Percentiles rank a stretch among this genome's conserved stretches.
phyloP scores from a whole-genome alignment of 306 rosid species.

The Vicia faba region DNA sequence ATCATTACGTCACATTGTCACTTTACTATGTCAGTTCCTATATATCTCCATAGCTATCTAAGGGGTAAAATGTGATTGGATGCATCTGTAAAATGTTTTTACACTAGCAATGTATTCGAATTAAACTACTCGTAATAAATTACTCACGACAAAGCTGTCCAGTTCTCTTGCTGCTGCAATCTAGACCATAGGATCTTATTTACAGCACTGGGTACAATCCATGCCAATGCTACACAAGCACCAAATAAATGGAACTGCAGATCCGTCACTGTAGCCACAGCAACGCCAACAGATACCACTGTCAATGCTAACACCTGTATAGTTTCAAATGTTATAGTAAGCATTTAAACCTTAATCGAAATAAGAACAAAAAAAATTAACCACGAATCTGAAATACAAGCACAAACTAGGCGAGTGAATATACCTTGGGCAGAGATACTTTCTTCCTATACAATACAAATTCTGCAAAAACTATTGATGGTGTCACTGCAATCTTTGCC shows the following conservation, averaged over 20 bases:
- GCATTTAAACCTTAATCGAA: slow-evolving; percentile 15
- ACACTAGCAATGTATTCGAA: neutral
- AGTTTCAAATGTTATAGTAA: slow-evolving; percentile 27
- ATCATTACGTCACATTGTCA: too few species aligned
- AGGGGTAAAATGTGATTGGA: neutral
- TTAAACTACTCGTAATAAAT: slow-evolving; percentile 14
- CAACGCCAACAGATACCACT: slow-evolving; percentile 72
- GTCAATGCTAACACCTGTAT: slow-evolving; percentile 69
- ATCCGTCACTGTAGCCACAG: slow-evolving; percentile 87
- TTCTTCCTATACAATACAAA: slow-evolving; percentile 66
- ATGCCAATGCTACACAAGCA: slow-evolving; percentile 82
- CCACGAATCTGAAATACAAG: slow-evolving; percentile 9
- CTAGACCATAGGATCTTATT: slow-evolving; percentile 92
- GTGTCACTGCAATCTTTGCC: slow-evolving; percentile 93
- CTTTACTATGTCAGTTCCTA: too few species aligned
- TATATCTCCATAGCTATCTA: too few species aligned
- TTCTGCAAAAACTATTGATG: slow-evolving; percentile 87
- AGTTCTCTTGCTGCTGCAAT: slow-evolving; percentile 82
- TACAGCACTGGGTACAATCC: slow-evolving; percentile 86
- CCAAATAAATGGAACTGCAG: slow-evolving; percentile 79
- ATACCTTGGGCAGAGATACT: slow-evolving; percentile 76
- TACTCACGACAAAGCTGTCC: slow-evolving; percentile 87
- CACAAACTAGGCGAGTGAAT: slow-evolving; percentile 34
- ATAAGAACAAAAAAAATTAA: slow-evolving; percentile 1
- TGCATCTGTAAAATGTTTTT: neutral